phyloP scores from a whole-genome alignment of 2,329 filamentous ascomycete genomes.

The Calonectria pauciramosa region DNA sequence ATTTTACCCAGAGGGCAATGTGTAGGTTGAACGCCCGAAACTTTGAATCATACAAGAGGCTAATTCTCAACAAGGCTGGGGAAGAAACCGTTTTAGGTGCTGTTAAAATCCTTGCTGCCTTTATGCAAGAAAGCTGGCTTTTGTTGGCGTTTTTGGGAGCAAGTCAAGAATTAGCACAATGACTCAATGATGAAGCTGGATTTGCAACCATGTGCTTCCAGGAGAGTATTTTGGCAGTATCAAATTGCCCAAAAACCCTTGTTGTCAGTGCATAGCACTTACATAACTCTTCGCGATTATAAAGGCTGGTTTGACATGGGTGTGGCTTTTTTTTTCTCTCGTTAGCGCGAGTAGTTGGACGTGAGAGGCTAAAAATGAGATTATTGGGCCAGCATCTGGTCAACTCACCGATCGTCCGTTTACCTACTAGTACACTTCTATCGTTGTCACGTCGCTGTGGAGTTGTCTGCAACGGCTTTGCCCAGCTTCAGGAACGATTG shows the following conservation, averaged over 20 bases:
- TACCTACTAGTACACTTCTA: not conserved
- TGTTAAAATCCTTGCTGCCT: not conserved
- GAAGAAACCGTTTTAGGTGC: slow-evolving; percentile 44
- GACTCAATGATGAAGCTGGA: not conserved
- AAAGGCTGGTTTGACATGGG: not conserved
- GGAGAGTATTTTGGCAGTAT: not conserved
- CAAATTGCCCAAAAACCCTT: not conserved
- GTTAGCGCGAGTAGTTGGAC: not conserved
- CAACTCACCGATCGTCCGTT: not conserved
- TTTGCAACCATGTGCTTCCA: not conserved
- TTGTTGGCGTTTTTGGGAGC: not conserved
- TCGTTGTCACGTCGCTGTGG: not conserved
- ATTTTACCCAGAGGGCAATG: slow-evolving; percentile 52
- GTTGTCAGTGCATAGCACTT: too few relatives aligned
- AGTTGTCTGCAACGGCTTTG: slow-evolving; percentile 4
- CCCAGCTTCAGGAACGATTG: not conserved
- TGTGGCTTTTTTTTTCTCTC: not conserved
- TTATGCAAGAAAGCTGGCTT: not conserved
- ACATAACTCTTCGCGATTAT: too few relatives aligned
- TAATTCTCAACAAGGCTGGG: slow-evolving; percentile 39
- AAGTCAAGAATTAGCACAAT: not conserved
- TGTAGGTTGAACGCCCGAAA: slow-evolving; percentile 44
- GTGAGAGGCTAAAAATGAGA: not conserved
- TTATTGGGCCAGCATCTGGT: not conserved
- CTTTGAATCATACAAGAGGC: not conserved